A percentile compares a stretch with the other conserved stretches of the same genome.
Evolutionary conservation across 352 stramenopile genomes (phyloP).

Genomic region (Pythium periplocum): DNA sequence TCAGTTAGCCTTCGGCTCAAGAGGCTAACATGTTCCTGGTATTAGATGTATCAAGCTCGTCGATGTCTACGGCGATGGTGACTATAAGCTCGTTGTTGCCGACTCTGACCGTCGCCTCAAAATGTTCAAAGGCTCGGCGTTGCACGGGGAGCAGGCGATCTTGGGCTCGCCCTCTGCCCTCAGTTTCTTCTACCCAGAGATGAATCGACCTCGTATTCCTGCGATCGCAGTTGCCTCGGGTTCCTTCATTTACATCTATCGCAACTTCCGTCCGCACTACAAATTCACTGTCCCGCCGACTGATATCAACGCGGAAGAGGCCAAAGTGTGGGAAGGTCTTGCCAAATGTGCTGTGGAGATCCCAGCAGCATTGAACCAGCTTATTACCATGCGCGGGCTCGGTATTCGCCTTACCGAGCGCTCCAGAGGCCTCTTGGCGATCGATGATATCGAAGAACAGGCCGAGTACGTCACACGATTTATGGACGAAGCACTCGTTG

Average conservation of each 20-base stretch:
- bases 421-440: slow-evolving; percentile 64
- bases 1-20: background rate
- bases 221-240: slow-evolving; percentile 83
- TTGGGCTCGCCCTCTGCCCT: slow-evolving; percentile 70
- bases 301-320: slow-evolving; percentile 67
- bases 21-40: no score
- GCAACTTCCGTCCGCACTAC: slow-evolving; percentile 88
- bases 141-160: slow-evolving; percentile 78
- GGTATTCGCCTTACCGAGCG: slow-evolving; percentile 66
- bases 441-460: slow-evolving; percentile 80
- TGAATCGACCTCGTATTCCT: slow-evolving; percentile 60
- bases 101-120: slow-evolving; percentile 80
- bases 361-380: slow-evolving; percentile 50
- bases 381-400: slow-evolving; percentile 58
- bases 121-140: slow-evolving; percentile 86
- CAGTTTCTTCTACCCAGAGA: slow-evolving; percentile 81
- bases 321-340: slow-evolving; percentile 64
- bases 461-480: slow-evolving; percentile 77
- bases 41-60: slow-evolving; percentile 65
- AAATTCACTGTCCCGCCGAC: slow-evolving; percentile 85
- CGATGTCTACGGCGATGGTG: slow-evolving; percentile 81
- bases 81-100: slow-evolving; percentile 73
- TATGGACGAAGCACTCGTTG: slow-evolving; percentile 72
- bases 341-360: slow-evolving; percentile 72
- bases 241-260: slow-evolving; percentile 89